Evolutionary conservation across 2,329 filamentous ascomycete species (phyloP).

Genomic region (Botryosphaeria agaves): DNA sequence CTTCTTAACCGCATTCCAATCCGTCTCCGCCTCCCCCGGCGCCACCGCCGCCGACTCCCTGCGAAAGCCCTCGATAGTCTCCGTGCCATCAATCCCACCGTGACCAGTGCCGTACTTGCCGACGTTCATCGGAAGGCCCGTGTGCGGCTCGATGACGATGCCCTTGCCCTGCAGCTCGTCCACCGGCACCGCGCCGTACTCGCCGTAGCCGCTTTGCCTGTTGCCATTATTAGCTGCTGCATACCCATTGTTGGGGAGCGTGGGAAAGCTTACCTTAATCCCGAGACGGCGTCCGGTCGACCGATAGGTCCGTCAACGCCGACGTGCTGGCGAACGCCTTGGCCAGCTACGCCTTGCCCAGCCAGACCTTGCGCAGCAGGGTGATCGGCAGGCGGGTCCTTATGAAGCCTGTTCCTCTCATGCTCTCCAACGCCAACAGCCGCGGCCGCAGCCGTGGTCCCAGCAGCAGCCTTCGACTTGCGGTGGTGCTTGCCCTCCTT

Average conservation of each 20-base stretch:
- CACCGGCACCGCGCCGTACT: conserved; percentile 4
- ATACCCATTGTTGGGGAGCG: no score
- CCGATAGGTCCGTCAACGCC: conserved; percentile 15
- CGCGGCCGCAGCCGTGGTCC: conserved; percentile 8
- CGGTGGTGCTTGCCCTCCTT: conserved; percentile 6
- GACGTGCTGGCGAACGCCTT: conserved; percentile 9
- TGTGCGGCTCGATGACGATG: conserved; percentile 19
- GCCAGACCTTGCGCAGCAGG: conserved; percentile 11
- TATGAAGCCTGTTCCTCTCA: conserved; percentile 20
- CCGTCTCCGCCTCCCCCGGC: conserved; percentile 4
- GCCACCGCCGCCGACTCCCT: not conserved
- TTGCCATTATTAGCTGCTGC: not conserved
- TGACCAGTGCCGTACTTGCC: conserved; percentile 19
- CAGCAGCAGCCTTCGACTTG: conserved; percentile 9
- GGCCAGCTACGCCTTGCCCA: no score
- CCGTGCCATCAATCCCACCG: conserved; percentile 19
- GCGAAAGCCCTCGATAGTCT: conserved; percentile 12
- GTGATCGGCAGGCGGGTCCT: conserved; percentile 21
- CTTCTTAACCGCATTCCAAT: conserved; percentile 5
- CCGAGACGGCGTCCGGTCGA: conserved; percentile 8
- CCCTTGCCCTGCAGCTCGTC: no score
- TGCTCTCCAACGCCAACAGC: conserved; percentile 9
- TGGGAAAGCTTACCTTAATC: conserved; percentile 11
- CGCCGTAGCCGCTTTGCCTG: no score
- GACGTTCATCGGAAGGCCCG: conserved; percentile 22